Percentiles rank a stretch among this genome's conserved stretches.
Conservation (phyloP, 257 asterid genomes). For the Nicotiana benthamiana region DNA sequence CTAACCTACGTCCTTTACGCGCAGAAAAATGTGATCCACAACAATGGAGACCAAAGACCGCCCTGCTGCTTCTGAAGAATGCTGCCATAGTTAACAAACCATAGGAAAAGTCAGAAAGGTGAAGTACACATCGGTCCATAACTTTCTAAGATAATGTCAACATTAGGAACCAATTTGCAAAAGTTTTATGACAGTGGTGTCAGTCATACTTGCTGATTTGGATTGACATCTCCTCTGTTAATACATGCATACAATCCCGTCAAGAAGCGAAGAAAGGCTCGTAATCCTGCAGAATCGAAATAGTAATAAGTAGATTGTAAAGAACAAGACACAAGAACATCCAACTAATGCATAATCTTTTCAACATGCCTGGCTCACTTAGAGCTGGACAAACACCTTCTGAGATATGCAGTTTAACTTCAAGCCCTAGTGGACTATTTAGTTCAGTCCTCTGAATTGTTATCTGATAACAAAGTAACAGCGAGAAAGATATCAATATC, state of each 20-base stretch:
- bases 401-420: slow-evolving; percentile 77
- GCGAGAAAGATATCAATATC: neutral
- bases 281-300: slow-evolving; percentile 49
- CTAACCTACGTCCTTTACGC: slow-evolving; percentile 93
- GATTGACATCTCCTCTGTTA: slow-evolving; percentile 91
- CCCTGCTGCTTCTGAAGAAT: slow-evolving; percentile 89
- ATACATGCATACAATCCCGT: slow-evolving; percentile 84
- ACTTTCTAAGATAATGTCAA: neutral
- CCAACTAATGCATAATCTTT: slow-evolving; percentile 9
- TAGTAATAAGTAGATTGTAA: slow-evolving; percentile 7
- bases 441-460: slow-evolving; percentile 90
- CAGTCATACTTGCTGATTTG: slow-evolving; percentile 57
- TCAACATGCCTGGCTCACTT: slow-evolving; percentile 93
- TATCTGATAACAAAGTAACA: slow-evolving; percentile 43
- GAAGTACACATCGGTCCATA: neutral
- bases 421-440: slow-evolving; percentile 85
- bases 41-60: slow-evolving; percentile 74
- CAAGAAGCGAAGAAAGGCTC: slow-evolving; percentile 98
- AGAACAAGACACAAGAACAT: slow-evolving; percentile 1
- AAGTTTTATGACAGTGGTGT: slow-evolving; percentile 3
- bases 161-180: neutral
- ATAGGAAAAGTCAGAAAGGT: neutral
- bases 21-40: slow-evolving; percentile 91
- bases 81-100: slow-evolving; percentile 32
- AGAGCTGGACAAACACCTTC: slow-evolving; percentile 96